Evolutionary conservation across 2,329 filamentous ascomycete genomes (phyloP).

Genomic region (Knufia petricola): DNA sequence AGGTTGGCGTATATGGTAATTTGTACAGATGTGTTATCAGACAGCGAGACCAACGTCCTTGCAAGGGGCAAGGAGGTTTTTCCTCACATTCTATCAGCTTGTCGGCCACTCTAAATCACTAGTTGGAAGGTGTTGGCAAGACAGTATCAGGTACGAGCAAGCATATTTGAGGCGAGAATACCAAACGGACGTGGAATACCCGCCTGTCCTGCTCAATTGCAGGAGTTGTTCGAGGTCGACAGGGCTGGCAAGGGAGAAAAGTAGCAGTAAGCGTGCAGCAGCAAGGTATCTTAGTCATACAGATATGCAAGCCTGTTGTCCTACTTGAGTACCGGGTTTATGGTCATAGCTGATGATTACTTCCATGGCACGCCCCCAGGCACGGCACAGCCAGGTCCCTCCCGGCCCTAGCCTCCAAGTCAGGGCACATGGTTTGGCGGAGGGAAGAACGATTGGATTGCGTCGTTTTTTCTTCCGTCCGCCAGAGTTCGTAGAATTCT

Average conservation of each 20-base stretch:
- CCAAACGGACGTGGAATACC: neutral
- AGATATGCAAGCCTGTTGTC: neutral
- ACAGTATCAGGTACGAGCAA: neutral
- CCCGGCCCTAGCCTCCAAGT: no score
- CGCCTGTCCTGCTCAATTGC: neutral
- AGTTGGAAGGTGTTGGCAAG: neutral
- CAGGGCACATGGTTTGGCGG: no score
- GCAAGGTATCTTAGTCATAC: neutral
- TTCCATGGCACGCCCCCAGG: neutral
- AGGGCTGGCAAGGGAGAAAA: no score
- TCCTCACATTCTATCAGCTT: neutral
- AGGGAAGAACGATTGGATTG: neutral
- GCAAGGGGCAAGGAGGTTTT: neutral
- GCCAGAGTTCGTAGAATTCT: no score
- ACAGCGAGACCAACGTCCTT: neutral
- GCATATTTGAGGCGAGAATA: neutral
- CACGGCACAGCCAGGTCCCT: neutral
- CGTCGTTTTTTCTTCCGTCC: neutral
- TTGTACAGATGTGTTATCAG: constrained; percentile 5
- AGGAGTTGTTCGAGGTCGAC: neutral
- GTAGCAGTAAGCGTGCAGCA: neutral
- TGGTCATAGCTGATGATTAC: neutral
- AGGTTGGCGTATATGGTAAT: constrained; percentile 4
- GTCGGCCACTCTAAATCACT: neutral
- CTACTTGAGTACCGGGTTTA: neutral